phyloP scores from a whole-genome alignment of 179 eudicot genomes.

The Sideroxylon spinosum region DNA sequence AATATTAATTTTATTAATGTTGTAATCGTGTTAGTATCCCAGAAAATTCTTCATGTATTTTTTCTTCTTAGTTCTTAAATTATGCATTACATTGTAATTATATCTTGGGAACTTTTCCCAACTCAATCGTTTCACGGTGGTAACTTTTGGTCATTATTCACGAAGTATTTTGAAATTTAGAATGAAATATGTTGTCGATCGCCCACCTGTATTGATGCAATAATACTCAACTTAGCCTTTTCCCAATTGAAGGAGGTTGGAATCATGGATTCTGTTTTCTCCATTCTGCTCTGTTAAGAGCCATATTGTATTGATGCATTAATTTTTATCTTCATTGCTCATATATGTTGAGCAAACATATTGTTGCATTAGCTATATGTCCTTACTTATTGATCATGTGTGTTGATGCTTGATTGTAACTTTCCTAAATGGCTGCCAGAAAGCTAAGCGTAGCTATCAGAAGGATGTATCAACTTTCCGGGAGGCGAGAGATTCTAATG shows the following conservation, averaged over 20 bases:
- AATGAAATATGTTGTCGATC: background rate
- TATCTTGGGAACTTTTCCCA: background rate
- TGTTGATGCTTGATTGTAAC: background rate
- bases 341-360: background rate
- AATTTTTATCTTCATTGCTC: background rate
- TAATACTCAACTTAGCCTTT: too few species aligned
- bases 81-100: background rate
- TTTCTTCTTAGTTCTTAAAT: background rate
- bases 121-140: background rate
- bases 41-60: background rate
- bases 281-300: too few species aligned
- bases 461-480: conserved; percentile 65
- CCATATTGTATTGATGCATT: too few species aligned
- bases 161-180: background rate
- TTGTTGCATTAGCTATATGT: background rate
- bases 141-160: background rate
- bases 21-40: background rate
- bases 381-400: background rate
- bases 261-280: too few species aligned
- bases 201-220: too few species aligned
- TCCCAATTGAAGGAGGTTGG: too few species aligned
- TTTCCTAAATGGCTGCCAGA: conserved; percentile 37
- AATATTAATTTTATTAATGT: background rate
- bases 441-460: conserved; percentile 87
- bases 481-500: conserved; percentile 51